phyloP scores from a whole-genome alignment of 2,329 filamentous ascomycete species.

The Pseudonectria buxi region DNA sequence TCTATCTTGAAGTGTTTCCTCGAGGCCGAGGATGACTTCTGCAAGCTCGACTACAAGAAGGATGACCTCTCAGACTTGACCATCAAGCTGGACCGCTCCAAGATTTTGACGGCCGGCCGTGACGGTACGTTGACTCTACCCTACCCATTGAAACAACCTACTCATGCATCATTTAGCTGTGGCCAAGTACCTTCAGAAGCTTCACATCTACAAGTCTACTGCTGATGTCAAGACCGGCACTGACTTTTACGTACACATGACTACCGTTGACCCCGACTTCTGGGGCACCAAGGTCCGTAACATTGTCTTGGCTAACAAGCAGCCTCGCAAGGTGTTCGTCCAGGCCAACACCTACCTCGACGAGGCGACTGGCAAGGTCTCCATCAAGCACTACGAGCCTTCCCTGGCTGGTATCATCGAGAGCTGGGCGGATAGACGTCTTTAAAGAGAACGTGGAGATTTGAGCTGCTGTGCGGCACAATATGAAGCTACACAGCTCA shows the following conservation, averaged over 20 bases:
- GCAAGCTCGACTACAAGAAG: conserved; percentile 65
- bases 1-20: conserved; percentile 82
- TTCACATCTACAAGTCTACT: conserved; percentile 88
- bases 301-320: conserved; percentile 68
- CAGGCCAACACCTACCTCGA: conserved; percentile 82
- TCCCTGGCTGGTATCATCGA: conserved; percentile 74
- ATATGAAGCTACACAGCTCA: background rate
- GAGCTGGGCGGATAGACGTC: conserved; percentile 64
- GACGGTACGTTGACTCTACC: conserved; percentile 39
- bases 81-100: conserved; percentile 75
- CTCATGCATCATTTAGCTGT: conserved; percentile 50
- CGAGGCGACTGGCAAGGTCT: conserved; percentile 61
- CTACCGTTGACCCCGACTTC: conserved; percentile 71
- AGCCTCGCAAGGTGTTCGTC: conserved; percentile 85
- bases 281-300: conserved; percentile 76
- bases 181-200: conserved; percentile 78
- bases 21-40: conserved; percentile 79
- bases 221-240: conserved; percentile 75
- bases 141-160: conserved; percentile 1
- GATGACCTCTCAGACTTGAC: conserved; percentile 74
- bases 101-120: conserved; percentile 78
- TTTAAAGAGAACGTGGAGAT: conserved; percentile 25
- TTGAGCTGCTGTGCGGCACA: background rate
- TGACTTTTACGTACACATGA: conserved; percentile 77
- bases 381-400: conserved; percentile 79